Evolutionary conservation across 768 basidiomycete genomes (phyloP), one percentile per base, ranked within the genome.

Genomic region (Dacryopinax spathularia): DNA sequence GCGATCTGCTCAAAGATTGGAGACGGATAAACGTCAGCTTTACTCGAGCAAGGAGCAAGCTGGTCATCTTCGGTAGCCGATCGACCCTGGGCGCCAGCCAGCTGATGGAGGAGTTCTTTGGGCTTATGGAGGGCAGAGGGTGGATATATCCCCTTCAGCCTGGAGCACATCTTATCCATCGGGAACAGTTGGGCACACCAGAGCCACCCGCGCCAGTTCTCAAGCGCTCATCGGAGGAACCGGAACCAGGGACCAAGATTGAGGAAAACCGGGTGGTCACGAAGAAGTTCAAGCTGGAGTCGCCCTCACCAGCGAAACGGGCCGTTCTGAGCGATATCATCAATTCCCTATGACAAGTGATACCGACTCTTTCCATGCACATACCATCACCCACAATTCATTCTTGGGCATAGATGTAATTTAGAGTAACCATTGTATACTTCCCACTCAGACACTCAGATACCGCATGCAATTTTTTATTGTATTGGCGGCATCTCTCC

Each of bases 1-100:
- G 96, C 9, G 93, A 97, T 62, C 80, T 99, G 1, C 78, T 98
- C 27, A 91, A 88, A 68, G 96, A 99, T 72, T 97, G 95, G 94
- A 80, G 96, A 35, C 76, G 96, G 34, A 86, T 97, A 80, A 99
- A 99, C 70, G 96, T 99, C 18, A 88, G 92, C 6, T 91, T 98
- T 73, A 97, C 95, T 0, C 86, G 96, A 16, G 95, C 94, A 0
- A 84, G 87, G 62, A 82, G 83, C 34, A 99, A 99, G 75, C 77
- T 99, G 1, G 79, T 97, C 73, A 87, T 99, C 64, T 80, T 99
- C 68, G 95, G 96, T 2, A 94, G 91, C 0, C 80, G 86, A 39
- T 81, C 76, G 69, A 99, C 95, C 1, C 78, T 99, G 10, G 72
- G 81, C 39, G 71, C 73, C 29, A 80, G 82, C 0, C 73, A 83